Conservation (phyloP, 441 rosid species). For the Aquilaria agallochum region DNA sequence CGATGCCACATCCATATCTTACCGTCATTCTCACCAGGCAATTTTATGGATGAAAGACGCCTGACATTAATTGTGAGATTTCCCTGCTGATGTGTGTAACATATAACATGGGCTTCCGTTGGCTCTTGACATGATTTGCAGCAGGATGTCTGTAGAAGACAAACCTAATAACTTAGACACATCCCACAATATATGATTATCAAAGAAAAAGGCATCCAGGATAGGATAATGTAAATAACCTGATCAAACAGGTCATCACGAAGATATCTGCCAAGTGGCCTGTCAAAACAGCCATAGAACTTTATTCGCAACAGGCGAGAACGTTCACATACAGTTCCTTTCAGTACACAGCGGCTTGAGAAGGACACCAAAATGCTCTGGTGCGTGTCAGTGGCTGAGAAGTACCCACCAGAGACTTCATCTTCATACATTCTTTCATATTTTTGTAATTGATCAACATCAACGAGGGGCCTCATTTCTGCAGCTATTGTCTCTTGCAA, state of each 20-base stretch:
- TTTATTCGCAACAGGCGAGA: conserved; percentile 83
- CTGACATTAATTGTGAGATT: conserved; percentile 90
- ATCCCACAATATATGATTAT: conserved; percentile 2
- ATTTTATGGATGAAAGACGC: conserved; percentile 54
- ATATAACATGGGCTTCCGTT: conserved; percentile 80
- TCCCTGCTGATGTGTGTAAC: conserved; percentile 94
- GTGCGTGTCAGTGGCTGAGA: conserved; percentile 70
- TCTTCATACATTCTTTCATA: conserved; percentile 42
- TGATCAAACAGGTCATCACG: conserved; percentile 78
- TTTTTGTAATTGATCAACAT: conserved; percentile 31
- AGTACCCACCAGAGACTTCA: conserved; percentile 55
- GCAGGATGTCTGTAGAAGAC: conserved; percentile 41
- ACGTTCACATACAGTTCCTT: conserved; percentile 84
- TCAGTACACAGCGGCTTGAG: conserved; percentile 78
- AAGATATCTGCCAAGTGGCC: conserved; percentile 90
- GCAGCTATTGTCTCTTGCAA: conserved; percentile 28
- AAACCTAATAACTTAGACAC: conserved; percentile 9
- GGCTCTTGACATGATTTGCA: conserved; percentile 80
- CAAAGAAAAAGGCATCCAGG: background rate
- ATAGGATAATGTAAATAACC: conserved; percentile 33
- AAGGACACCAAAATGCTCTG: conserved; percentile 92
- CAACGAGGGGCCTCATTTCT: conserved; percentile 36
- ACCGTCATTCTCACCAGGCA: conserved; percentile 92
- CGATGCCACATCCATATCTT: conserved; percentile 99
- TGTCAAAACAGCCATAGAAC: conserved; percentile 91